Percentiles rank a stretch among this genome's conserved stretches.
These are phyloP conservation scores for Bretschneidera sinensis DNA, from an alignment of 345 rosid genomes.

Conservation along the genomic window DNA sequence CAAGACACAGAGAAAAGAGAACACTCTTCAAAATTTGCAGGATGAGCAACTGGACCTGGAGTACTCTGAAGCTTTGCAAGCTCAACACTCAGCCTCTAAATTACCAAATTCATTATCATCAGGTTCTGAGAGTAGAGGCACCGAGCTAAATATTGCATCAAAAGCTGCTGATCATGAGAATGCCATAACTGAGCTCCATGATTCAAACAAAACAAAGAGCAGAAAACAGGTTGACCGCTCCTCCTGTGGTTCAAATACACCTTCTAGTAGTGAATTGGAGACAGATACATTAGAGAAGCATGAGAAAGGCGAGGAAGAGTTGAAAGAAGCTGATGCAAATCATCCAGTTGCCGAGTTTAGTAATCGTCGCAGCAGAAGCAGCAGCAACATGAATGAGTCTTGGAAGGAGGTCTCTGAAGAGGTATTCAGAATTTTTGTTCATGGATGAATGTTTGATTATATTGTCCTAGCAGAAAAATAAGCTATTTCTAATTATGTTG, in stretches of 20 bases:
- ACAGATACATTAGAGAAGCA: slow-evolving; percentile 58
- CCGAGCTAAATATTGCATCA: slow-evolving; percentile 28
- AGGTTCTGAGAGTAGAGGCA: slow-evolving; percentile 45
- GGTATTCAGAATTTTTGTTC: slow-evolving; percentile 33
- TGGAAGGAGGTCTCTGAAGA: slow-evolving; percentile 90
- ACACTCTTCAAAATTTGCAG: slow-evolving; percentile 30
- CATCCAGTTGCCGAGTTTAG: slow-evolving; percentile 36
- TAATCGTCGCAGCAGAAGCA: slow-evolving; percentile 61
- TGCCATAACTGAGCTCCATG: slow-evolving; percentile 44
- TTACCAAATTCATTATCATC: slow-evolving; percentile 39
- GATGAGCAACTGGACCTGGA: slow-evolving; percentile 38
- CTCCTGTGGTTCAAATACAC: slow-evolving; percentile 87
- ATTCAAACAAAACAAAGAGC: slow-evolving; percentile 42
- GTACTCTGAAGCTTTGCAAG: slow-evolving; percentile 46
- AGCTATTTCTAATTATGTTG: background rate
- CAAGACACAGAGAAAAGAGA: slow-evolving; percentile 30
- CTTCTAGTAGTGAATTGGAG: slow-evolving; percentile 84
- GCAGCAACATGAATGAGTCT: slow-evolving; percentile 45
- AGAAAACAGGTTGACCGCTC: slow-evolving; percentile 84
- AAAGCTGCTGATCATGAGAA: slow-evolving; percentile 38
- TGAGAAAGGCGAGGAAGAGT: slow-evolving; percentile 43
- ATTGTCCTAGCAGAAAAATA: background rate
- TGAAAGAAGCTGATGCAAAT: slow-evolving; percentile 50
- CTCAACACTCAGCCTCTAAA: slow-evolving; percentile 53
- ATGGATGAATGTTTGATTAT: background rate